A percentile compares a stretch with the other conserved stretches of the same genome.
Evolutionary conservation across 2,329 filamentous ascomycete species (phyloP).

Genomic region (Akanthomyces muscarius): DNA sequence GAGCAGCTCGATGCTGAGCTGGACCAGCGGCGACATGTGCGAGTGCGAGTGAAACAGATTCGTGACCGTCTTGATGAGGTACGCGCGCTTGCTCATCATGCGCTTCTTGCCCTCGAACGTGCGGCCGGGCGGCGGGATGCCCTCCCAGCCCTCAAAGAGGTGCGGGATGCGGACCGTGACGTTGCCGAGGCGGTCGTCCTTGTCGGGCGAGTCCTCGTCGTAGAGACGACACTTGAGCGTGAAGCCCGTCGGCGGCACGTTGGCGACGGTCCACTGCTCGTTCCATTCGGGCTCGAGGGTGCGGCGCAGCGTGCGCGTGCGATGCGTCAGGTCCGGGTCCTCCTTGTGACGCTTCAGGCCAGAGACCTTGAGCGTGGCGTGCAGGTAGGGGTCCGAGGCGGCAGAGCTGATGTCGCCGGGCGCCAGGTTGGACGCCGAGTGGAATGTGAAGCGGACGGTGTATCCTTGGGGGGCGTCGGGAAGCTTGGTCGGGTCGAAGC

Average conservation of each 20-base stretch:
- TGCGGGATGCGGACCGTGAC: constrained; percentile 64
- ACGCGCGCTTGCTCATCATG: constrained; percentile 82
- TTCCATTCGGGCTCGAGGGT: constrained; percentile 77
- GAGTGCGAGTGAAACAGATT: constrained; percentile 57
- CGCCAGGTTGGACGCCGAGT: constrained; percentile 75
- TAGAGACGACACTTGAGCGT: constrained; percentile 80
- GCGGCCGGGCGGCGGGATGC: constrained; percentile 56
- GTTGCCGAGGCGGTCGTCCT: constrained; percentile 84
- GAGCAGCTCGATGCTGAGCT: constrained; percentile 72
- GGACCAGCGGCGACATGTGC: constrained; percentile 66
- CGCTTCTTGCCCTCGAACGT: constrained; percentile 75
- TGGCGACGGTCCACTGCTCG: constrained; percentile 81
- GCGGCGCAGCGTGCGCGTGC: constrained; percentile 71
- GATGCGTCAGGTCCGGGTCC: constrained; percentile 69
- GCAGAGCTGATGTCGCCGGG: constrained; percentile 73
- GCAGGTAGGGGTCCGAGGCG: constrained; percentile 79
- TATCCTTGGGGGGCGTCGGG: constrained; percentile 72
- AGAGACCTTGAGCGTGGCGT: constrained; percentile 67
- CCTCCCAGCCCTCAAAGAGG: constrained; percentile 63
- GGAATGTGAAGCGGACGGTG: constrained; percentile 80
- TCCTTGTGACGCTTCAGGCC: constrained; percentile 79
- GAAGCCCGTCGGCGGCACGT: constrained; percentile 78
- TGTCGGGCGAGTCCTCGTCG: constrained; percentile 83
- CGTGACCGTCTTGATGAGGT: constrained; percentile 65
- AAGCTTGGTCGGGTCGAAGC: constrained; percentile 75